These are phyloP conservation scores for Fusarium torulosum DNA, from an alignment of 2,329 filamentous ascomycete species.

Conservation along the genomic window DNA sequence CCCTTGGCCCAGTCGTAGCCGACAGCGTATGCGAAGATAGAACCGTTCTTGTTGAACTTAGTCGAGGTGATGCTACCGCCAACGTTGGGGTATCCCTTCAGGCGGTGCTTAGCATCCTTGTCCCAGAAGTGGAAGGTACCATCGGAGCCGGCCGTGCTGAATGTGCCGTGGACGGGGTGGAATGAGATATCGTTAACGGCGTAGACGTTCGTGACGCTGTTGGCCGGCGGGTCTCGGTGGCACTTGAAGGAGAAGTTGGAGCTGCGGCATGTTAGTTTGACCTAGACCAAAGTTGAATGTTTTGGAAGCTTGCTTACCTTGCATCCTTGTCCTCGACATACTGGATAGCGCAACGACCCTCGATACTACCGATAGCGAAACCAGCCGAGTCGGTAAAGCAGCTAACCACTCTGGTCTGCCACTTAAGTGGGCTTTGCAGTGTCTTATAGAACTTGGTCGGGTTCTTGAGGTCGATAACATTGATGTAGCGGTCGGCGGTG, in stretches of 20 bases:
- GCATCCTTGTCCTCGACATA: constrained; percentile 97
- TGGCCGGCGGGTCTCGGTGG: constrained; percentile 83
- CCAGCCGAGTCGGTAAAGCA: constrained; percentile 94
- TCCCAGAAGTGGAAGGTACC: constrained; percentile 99
- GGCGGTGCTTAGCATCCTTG: constrained; percentile 87
- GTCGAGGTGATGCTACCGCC: constrained; percentile 91
- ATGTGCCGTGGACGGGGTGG: constrained; percentile 97
- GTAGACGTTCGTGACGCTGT: constrained; percentile 88
- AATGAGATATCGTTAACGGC: constrained; percentile 98
- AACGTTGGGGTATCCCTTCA: constrained; percentile 88
- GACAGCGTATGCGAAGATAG: constrained; percentile 87
- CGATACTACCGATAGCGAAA: constrained; percentile 95
- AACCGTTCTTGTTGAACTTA: constrained; percentile 89
- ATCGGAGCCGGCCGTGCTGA: constrained; percentile 94
- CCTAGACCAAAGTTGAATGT: neutral
- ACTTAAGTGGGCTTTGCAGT: constrained; percentile 94
- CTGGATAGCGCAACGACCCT: constrained; percentile 97
- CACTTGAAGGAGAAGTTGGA: constrained; percentile 99
- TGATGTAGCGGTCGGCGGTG: constrained; percentile 84
- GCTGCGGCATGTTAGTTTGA: constrained; percentile 55
- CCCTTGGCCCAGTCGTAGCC: constrained; percentile 99
- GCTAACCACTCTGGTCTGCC: constrained; percentile 95
- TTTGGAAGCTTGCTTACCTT: constrained; percentile 67
- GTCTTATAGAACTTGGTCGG: constrained; percentile 96
- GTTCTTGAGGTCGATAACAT: constrained; percentile 90